These are phyloP conservation scores for Ramaria sp. DNA, from an alignment of 768 basidiomycete species.

Conservation along the genomic window DNA sequence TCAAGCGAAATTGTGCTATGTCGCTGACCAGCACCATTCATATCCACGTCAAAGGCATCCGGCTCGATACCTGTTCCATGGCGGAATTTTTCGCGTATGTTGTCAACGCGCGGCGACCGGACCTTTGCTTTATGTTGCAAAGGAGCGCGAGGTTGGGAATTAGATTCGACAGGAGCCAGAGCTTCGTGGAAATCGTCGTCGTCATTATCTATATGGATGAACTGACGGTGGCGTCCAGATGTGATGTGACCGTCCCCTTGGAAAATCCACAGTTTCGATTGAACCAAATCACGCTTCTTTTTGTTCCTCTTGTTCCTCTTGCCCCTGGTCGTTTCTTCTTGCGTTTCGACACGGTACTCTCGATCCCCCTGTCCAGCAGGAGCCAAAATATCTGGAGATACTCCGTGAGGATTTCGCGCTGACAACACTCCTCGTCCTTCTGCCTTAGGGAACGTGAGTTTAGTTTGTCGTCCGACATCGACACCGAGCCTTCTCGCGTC, in stretches of 20 bases:
- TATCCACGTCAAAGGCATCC: background rate
- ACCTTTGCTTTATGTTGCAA: background rate
- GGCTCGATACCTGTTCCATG: background rate
- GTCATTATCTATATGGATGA: slow-evolving; percentile 34
- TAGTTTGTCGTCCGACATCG: background rate
- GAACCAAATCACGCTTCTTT: background rate
- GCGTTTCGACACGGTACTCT: background rate
- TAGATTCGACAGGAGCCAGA: slow-evolving; percentile 24
- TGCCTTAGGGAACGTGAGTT: background rate
- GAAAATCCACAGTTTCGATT: background rate
- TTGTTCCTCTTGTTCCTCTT: background rate
- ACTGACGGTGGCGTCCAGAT: slow-evolving; percentile 24
- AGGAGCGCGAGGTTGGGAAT: background rate
- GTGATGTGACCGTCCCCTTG: slow-evolving; percentile 22
- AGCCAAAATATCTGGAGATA: background rate
- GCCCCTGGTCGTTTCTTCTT: background rate
- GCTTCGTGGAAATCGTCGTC: slow-evolving; percentile 33
- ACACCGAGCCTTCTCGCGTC: slow-evolving; percentile 21
- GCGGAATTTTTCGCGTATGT: background rate
- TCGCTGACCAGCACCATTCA: background rate
- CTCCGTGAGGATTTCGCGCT: background rate
- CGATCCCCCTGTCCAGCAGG: background rate
- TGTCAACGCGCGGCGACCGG: background rate
- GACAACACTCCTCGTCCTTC: background rate
- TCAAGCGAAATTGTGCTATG: slow-evolving; percentile 31